Base-by-base conservation (phyloP, 2,329 filamentous ascomycete species). In the Claviceps purpurea region DNA sequence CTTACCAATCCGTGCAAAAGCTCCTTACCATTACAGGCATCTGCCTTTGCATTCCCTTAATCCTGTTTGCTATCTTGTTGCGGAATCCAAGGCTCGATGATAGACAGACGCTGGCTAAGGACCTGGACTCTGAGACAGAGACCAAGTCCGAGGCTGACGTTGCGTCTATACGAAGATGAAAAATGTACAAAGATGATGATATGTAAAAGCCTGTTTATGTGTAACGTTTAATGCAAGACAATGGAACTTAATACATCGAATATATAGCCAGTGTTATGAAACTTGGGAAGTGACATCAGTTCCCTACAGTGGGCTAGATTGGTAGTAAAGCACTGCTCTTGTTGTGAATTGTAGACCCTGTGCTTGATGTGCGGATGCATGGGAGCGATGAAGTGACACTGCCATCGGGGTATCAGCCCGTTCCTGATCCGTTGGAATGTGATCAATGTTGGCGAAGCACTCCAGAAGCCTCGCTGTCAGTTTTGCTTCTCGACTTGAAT, bases 1-100 rank as follows among this genome's bases (percentile, higher is more conserved):
- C 72, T 3, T 76, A 76, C 57, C 67, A 73, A 59, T 63, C 73
- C 45, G 67, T 72, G 0, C 73, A 76, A 66, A 65, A 68, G 6
- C 60, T 74, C 37, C 66, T 77, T 10, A 68, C 65, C 50, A 74
- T 76, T 52, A 70, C 70, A 3, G 74, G 74, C 38, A 71, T 76
- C 58, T 73, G 70, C 53, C 62, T 76, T 30, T 73, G 69, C 49
- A 65, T 75, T 34, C 73, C 73, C 24, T 67, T 76, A 22, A 73
- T 76, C 34, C 66, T 53, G 1, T 73, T 76, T 49, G 68, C 71
- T 1, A 41, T 69, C 10, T 59, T 61, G 51, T 60, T 74, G 52
- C 67, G 72, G 51, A 74, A 76, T 60, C 72, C 72, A 40, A 69
- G 67, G 59, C 65, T 76, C 49, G 74, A 67, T 51, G 60, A 73